Evolutionary conservation across 2,329 filamentous ascomycete species (phyloP), one percentile per base, ranked within the genome.

Genomic region (Elsinoe fawcettii): DNA sequence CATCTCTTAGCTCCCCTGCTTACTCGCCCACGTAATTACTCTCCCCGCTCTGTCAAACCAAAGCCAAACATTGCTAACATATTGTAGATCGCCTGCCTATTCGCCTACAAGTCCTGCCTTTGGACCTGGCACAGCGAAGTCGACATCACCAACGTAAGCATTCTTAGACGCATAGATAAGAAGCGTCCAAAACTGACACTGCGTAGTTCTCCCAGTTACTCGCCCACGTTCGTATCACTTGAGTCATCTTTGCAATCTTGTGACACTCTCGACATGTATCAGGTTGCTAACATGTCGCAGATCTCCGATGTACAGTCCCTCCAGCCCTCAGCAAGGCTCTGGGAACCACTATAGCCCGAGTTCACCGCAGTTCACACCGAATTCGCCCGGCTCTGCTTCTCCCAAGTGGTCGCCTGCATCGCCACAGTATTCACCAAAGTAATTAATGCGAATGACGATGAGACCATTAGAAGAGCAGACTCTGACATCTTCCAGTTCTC

Each of bases 301-400:
- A 5, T 81, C 79, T 32, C 80, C 80, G 20, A 78, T 75, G 61
- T 83, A 81, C 64, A 81, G 78, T 55, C 80, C 80, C 16, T 80
- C 78, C 11, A 78, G 75, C 62, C 76, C 76, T 18, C 56, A 53
- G n/a, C 62, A 65, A 57, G 64, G 65, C 56, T 20, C 18, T 23
- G 14, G 49, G 5, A 61, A 59, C 32, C 51, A 55, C 23, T 69
- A 68, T 55, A 67, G 65, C 3, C 67, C 67, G 20, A 66, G 65
- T 14, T 66, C 63, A 34, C 67, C 67, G 16, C 60, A 65, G 51
- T 68, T 64, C 61, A 64, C 58, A 30, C 64, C 65, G 5, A 61
- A 44, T 12, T 62, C 61, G 34, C 61, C 61, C n/a, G 61, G 63
- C 23, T 60, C 61, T 30, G 49, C 61, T 2, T 74, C 70, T 27